phyloP scores from a whole-genome alignment of 139 green algal species.

The Nannochloris sp. region DNA sequence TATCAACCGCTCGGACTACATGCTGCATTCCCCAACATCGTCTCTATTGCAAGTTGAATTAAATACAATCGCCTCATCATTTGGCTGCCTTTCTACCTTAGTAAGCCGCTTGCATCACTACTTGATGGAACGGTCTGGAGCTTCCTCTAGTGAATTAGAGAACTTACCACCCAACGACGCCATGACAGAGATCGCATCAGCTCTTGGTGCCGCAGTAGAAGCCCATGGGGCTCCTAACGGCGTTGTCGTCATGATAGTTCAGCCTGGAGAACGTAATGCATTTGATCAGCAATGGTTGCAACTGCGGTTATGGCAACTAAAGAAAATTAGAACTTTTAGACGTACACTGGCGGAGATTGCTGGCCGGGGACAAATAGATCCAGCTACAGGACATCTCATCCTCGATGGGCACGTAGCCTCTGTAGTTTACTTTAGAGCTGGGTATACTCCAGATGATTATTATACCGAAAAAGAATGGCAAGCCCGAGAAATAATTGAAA shows the following conservation, averaged over 20 bases:
- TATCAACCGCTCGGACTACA: slow-evolving; percentile 93
- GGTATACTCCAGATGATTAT: slow-evolving; percentile 90
- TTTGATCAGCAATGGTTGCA: slow-evolving; percentile 90
- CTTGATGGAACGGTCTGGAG: slow-evolving; percentile 27
- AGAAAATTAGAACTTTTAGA: slow-evolving; percentile 62
- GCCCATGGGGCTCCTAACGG: slow-evolving; percentile 18
- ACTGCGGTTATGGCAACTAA: slow-evolving; percentile 68
- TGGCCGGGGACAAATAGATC: slow-evolving; percentile 19
- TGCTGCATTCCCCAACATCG: slow-evolving; percentile 83
- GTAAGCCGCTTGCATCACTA: slow-evolving; percentile 63
- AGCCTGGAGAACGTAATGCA: slow-evolving; percentile 84
- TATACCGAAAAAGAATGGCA: slow-evolving; percentile 67
- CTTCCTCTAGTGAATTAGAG: slow-evolving; percentile 11
- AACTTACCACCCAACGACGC: slow-evolving; percentile 67
- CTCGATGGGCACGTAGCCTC: slow-evolving; percentile 22
- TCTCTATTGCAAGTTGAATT: slow-evolving; percentile 92
- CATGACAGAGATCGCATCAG: slow-evolving; percentile 41
- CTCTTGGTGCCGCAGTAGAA: slow-evolving; percentile 44
- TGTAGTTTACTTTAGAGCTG: slow-evolving; percentile 74
- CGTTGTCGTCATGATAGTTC: slow-evolving; percentile 87
- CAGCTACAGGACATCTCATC: slow-evolving; percentile 20
- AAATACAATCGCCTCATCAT: slow-evolving; percentile 96
- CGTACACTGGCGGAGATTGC: slow-evolving; percentile 63
- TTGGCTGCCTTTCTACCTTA: slow-evolving; percentile 73
- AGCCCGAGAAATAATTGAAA: slow-evolving; percentile 71